Conservation (phyloP, 495 filamentous ascomycete species). For the Pseudoneurospora amorphoporcata region DNA sequence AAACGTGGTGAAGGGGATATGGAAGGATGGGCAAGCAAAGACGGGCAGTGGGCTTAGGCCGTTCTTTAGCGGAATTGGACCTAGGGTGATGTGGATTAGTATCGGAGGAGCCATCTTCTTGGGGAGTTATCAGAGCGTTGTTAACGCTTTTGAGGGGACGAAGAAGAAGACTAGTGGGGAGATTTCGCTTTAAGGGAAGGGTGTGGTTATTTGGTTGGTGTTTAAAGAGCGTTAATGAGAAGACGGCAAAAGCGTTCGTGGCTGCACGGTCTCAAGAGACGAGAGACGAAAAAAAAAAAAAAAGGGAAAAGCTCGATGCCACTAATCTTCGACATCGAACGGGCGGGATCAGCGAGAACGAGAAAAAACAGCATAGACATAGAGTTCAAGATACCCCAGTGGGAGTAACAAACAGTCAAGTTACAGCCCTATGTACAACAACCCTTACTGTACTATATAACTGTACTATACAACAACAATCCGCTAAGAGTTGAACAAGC, state of each 20-base stretch:
- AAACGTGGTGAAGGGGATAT: constrained; percentile 53
- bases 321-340: not conserved
- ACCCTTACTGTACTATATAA: not conserved
- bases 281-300: not conserved
- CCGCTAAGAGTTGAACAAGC: not conserved
- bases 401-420: not conserved
- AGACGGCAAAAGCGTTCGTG: not conserved
- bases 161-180: constrained; percentile 1
- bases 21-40: constrained; percentile 33
- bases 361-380: not conserved
- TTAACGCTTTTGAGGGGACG: constrained; percentile 49
- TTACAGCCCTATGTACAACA: not conserved
- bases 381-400: not conserved
- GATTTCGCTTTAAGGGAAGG: not conserved
- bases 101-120: constrained; percentile 89
- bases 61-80: constrained; percentile 83
- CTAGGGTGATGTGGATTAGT: constrained; percentile 87
- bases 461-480: not conserved
- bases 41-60: constrained; percentile 51
- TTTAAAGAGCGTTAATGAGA: not conserved
- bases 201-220: not conserved
- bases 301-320: not conserved
- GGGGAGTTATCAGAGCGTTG: constrained; percentile 89
- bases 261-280: not conserved
- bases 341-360: not conserved